Evolutionary conservation across 768 basidiomycete species (phyloP).

Genomic region (Naganishia onofrii): DNA sequence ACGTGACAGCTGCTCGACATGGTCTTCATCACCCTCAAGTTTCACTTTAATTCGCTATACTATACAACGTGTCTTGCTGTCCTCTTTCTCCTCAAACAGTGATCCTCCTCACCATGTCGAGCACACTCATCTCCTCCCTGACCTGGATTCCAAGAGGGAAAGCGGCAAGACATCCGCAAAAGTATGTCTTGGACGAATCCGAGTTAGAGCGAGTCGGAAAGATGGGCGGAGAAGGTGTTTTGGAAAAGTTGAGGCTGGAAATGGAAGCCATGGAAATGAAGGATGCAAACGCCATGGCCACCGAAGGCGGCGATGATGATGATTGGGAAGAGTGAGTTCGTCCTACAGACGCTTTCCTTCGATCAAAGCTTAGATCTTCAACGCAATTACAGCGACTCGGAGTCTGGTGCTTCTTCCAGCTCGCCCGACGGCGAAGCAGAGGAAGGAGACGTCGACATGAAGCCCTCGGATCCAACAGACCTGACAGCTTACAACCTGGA

Average conservation of each 20-base stretch:
- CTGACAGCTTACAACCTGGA: slow-evolving; percentile 85
- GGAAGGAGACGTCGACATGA: slow-evolving; percentile 38
- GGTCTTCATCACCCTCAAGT: neutral
- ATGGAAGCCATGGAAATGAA: slow-evolving; percentile 71
- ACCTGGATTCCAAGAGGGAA: slow-evolving; percentile 76
- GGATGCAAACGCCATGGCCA: slow-evolving; percentile 64
- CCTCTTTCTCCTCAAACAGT: neutral
- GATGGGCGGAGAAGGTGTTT: slow-evolving; percentile 83
- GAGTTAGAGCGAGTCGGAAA: slow-evolving; percentile 87
- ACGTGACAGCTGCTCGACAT: slow-evolving; percentile 12
- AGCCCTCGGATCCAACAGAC: slow-evolving; percentile 60
- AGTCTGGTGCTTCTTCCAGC: slow-evolving; percentile 56
- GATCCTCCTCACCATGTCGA: slow-evolving; percentile 41
- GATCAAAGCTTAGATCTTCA: neutral
- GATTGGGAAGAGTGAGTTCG: slow-evolving; percentile 84
- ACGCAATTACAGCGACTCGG: slow-evolving; percentile 35
- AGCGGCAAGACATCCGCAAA: slow-evolving; percentile 69
- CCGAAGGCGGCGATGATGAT: slow-evolving; percentile 62
- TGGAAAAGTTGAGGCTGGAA: slow-evolving; percentile 78
- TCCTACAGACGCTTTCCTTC: slow-evolving; percentile 3
- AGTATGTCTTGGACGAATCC: slow-evolving; percentile 83
- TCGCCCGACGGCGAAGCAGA: slow-evolving; percentile 59
- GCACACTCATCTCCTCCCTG: slow-evolving; percentile 50
- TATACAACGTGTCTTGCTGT: no score
- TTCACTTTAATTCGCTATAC: neutral